Base-by-base conservation (phyloP, 208 protist genomes). In the Leptomonas pyrrhocoris region DNA sequence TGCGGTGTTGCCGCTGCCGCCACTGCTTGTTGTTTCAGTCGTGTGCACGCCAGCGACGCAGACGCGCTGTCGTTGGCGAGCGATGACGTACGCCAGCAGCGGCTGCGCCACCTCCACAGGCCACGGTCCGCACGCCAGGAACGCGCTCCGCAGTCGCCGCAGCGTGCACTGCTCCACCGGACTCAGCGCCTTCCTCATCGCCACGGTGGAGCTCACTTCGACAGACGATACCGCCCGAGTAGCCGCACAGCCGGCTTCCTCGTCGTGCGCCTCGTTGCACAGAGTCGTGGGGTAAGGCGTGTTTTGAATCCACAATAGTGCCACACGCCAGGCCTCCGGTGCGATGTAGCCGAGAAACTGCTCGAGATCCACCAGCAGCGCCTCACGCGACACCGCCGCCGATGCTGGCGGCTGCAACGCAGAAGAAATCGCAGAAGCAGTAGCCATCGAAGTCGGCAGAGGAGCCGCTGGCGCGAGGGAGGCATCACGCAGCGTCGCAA, bases 81-180 rank as follows among this genome's bases (percentile, higher is more conserved):
- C n/a, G 2, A 60, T n/a, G 21, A 58, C 72, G 63, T 65, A 61
- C n/a, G 21, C 43, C 23, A 77, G 63, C 27, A 77, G 63, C 38
- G 46, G 50, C 23, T 21, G 45, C 34, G 63, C 62, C 11, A 66
- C 48, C 19, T 23, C 15, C 2, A 40, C 13, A 11, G 72, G 72
- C 72, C 72, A 77, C n/a, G 72, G 63, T 2, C 63, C 64, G 36
- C 72, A 77, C 12, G 72, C 48, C n/a, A 55, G 55, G 31, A 77
- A 54, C 1, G 49, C 63, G 21, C 19, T 63, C 3, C 63, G 72
- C 45, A 70, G 57, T 13, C 72, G 62, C 28, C 25, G 55, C 63
- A 77, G 63, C 23, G 56, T 61, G 11, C 55, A 65, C 1, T 11
- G 18, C 19, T 64, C 72, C 38, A 45, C 51, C 42, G 25, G 43